phyloP scores from a whole-genome alignment of 1,284 basidiomycete genomes.

The Takashimella tepidaria region DNA sequence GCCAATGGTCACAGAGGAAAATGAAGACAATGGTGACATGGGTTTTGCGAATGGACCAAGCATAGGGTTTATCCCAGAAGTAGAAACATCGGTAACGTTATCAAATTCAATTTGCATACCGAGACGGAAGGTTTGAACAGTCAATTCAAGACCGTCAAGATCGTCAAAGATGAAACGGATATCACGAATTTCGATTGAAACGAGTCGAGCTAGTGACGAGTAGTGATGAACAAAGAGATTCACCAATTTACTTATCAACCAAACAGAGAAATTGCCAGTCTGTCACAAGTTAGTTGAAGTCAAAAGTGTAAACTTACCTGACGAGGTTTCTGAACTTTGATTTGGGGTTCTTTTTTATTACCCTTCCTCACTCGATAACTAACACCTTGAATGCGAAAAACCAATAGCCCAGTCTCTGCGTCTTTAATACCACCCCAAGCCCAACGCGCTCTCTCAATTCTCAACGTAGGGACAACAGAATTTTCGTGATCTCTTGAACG shows the following conservation, averaged over 20 bases:
- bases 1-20: background rate
- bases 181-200: conserved; percentile 34
- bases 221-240: conserved; percentile 37
- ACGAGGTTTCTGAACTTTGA: conserved; percentile 9
- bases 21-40: background rate
- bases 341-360: background rate
- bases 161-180: conserved; percentile 36
- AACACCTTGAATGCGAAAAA: conserved; percentile 34
- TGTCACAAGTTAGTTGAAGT: conserved; percentile 6
- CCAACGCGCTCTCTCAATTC: conserved; percentile 34
- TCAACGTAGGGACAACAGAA: conserved; percentile 21
- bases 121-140: conserved; percentile 5
- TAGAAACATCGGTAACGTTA: conserved; percentile 4
- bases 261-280: conserved; percentile 3
- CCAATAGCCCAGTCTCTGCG: conserved; percentile 25
- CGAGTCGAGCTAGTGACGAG: conserved; percentile 26
- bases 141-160: conserved; percentile 29
- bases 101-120: conserved; percentile 24
- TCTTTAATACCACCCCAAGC: conserved; percentile 26
- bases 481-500: conserved; percentile 11
- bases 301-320: background rate
- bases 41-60: conserved; percentile 2
- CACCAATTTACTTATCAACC: conserved; percentile 9
- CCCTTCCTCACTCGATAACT: conserved; percentile 19
- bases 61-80: conserved; percentile 2